Evolutionary conservation across 2,329 filamentous ascomycete species (phyloP).

Genomic region (Hypomyces rosellus): DNA sequence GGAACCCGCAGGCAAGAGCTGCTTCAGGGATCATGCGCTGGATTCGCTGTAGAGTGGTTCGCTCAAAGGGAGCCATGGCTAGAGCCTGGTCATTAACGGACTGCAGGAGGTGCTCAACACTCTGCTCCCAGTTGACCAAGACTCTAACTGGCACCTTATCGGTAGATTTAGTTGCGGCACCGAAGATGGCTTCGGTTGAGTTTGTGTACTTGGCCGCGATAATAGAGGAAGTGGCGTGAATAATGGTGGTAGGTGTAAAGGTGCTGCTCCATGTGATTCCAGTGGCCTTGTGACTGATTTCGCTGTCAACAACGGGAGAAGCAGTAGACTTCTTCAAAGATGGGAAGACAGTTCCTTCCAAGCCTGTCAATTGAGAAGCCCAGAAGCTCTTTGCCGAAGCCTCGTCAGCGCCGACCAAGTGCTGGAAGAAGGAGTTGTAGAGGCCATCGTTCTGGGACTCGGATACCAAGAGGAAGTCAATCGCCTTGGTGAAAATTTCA

Average conservation of each 20-base stretch:
- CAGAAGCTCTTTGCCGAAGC: not conserved
- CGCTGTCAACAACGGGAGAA: not conserved
- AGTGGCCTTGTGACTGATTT: not conserved
- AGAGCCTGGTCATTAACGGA: too few relatives aligned
- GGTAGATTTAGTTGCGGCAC: constrained; percentile 7
- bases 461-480: too few relatives aligned
- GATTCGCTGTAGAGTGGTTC: too few relatives aligned
- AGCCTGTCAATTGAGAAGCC: not conserved
- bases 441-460: too few relatives aligned
- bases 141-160: constrained; percentile 13
- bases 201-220: constrained; percentile 8
- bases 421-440: too few relatives aligned
- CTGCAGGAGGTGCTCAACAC: too few relatives aligned
- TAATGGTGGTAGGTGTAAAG: not conserved
- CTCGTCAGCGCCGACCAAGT: too few relatives aligned
- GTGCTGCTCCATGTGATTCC: not conserved
- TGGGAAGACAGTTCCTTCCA: not conserved
- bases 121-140: too few relatives aligned
- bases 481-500: too few relatives aligned
- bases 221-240: constrained; percentile 8
- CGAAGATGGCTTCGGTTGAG: constrained; percentile 25
- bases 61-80: too few relatives aligned
- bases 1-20: too few relatives aligned
- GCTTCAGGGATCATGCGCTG: too few relatives aligned
- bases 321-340: not conserved